Evolutionary conservation across 306 rosid species (phyloP).

Genomic region (Medicago lupulina): DNA sequence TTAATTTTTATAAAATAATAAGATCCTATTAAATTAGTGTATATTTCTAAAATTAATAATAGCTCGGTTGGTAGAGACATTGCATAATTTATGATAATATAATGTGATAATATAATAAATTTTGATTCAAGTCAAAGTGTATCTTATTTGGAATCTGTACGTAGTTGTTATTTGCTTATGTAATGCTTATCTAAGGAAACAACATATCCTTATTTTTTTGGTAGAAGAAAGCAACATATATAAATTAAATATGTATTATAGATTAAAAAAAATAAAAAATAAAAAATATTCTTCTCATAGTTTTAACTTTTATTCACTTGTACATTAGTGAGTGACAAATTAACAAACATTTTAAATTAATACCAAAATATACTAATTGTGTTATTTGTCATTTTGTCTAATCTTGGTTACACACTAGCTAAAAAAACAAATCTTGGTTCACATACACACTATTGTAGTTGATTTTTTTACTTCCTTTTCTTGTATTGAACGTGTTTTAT

Average conservation of each 20-base stretch:
- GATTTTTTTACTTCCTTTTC: no score
- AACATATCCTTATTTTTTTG: neutral
- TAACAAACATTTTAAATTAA: neutral
- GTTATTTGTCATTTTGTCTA: neutral
- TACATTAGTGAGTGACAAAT: neutral
- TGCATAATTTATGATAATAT: no score
- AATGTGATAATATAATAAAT: no score
- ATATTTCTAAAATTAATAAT: neutral
- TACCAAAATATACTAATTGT: neutral
- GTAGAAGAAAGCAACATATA: neutral
- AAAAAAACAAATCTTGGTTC: neutral
- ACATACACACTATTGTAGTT: neutral
- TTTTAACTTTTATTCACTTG: neutral
- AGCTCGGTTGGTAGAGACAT: no score
- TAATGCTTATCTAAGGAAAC: neutral
- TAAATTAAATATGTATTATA: neutral
- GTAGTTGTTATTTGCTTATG: conserved; percentile 1
- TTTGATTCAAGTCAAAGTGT: neutral
- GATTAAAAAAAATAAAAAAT: no score
- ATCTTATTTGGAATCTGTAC: neutral
- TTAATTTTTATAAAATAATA: neutral
- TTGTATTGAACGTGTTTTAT: no score
- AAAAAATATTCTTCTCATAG: neutral
- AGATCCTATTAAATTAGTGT: no score
- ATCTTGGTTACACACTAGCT: neutral